Conservation (phyloP, 1,139 yeast genomes). For the Tardiomyces digboiensis region DNA sequence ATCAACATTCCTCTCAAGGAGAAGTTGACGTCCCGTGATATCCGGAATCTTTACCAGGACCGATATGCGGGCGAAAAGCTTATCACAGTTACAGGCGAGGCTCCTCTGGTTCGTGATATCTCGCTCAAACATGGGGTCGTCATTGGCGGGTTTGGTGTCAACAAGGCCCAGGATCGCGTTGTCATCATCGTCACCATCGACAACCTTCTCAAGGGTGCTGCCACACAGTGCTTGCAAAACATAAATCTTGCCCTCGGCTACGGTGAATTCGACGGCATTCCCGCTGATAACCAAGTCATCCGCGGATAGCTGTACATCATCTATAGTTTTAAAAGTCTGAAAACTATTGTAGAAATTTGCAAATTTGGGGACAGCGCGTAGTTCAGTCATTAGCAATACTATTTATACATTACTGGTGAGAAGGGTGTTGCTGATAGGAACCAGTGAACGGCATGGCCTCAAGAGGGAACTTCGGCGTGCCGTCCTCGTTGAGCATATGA, state of each 20-base stretch:
- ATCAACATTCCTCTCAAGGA: conserved; percentile 79
- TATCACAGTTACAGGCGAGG: conserved; percentile 77
- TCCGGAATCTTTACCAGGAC: conserved; percentile 79
- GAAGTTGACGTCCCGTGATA: conserved; percentile 68
- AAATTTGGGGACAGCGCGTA: too few species aligned
- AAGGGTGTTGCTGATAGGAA: too few species aligned
- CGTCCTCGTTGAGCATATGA: conserved; percentile 3
- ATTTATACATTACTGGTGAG: too few species aligned
- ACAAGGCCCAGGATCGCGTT: conserved; percentile 79
- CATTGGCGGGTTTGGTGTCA: conserved; percentile 93
- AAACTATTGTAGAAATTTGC: neutral
- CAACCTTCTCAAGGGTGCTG: conserved; percentile 94
- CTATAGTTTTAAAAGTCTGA: conserved; percentile 12
- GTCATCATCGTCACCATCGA: conserved; percentile 94
- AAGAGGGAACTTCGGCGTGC: conserved; percentile 6
- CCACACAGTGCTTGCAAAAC: conserved; percentile 96
- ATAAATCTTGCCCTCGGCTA: conserved; percentile 84
- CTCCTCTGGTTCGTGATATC: conserved; percentile 86
- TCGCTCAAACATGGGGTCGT: conserved; percentile 93
- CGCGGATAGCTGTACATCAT: neutral
- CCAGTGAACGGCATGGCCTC: too few species aligned
- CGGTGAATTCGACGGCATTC: conserved; percentile 94
- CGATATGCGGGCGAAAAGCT: conserved; percentile 83
- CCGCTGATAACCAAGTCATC: conserved; percentile 26
- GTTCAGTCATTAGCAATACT: too few species aligned